Evolutionary conservation across 2,329 filamentous ascomycete genomes (phyloP).

Genomic region (Colletotrichum plurivorum): DNA sequence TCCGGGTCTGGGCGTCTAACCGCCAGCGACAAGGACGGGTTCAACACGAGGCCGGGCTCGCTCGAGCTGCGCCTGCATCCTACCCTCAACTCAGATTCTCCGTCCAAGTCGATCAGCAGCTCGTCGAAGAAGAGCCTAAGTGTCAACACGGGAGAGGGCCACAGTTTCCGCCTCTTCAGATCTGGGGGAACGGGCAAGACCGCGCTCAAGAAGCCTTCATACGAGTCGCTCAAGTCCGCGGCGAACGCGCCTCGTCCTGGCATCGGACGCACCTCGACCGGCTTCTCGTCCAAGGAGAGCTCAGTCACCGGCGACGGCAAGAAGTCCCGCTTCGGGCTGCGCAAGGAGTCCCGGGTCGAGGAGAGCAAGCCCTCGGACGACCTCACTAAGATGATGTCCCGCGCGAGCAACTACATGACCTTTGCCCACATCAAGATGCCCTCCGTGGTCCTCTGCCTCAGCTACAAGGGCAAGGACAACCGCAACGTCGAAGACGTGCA

Average conservation of each 20-base stretch:
- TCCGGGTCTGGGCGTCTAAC: slow-evolving; percentile 56
- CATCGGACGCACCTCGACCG: slow-evolving; percentile 63
- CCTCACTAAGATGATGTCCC: slow-evolving; percentile 94
- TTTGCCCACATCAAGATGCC: slow-evolving; percentile 95
- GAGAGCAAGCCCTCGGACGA: slow-evolving; percentile 84
- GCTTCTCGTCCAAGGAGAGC: slow-evolving; percentile 58
- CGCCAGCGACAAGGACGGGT: slow-evolving; percentile 62
- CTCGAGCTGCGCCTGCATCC: slow-evolving; percentile 87
- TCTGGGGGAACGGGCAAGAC: slow-evolving; percentile 59
- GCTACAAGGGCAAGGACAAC: slow-evolving; percentile 95
- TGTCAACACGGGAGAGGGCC: slow-evolving; percentile 62
- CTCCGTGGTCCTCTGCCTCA: slow-evolving; percentile 93
- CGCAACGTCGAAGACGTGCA: slow-evolving; percentile 98
- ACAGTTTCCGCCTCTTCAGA: slow-evolving; percentile 68
- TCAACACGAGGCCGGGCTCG: slow-evolving; percentile 76
- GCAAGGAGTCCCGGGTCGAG: slow-evolving; percentile 62
- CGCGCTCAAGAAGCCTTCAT: slow-evolving; percentile 66
- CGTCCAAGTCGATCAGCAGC: slow-evolving; percentile 46
- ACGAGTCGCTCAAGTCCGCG: slow-evolving; percentile 66
- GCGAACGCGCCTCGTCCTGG: slow-evolving; percentile 56
- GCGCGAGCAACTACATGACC: slow-evolving; percentile 97
- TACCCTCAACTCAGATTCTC: slow-evolving; percentile 76
- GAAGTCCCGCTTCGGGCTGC: slow-evolving; percentile 69
- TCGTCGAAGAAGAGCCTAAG: slow-evolving; percentile 64
- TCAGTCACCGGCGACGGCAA: slow-evolving; percentile 57